Evolutionary conservation across 2,329 filamentous ascomycete genomes (phyloP).

Genomic region (Curvularia eragrostidis): DNA sequence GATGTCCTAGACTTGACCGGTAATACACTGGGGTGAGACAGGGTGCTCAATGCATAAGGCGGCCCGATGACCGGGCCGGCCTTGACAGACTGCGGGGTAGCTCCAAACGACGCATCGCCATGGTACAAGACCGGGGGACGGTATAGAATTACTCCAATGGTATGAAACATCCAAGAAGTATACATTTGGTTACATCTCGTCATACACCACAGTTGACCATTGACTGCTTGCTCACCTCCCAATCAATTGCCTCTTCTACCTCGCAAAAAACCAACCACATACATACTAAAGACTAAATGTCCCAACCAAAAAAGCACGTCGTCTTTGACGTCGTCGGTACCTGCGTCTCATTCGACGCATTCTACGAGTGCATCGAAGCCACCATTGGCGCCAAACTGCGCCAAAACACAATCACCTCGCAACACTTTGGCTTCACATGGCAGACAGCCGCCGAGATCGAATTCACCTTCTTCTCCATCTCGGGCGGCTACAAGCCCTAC

Average conservation of each 20-base stretch:
- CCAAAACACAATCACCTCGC: conserved; percentile 10
- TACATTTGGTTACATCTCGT: background rate
- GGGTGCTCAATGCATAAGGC: background rate
- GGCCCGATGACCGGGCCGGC: conserved; percentile 6
- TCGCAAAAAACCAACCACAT: background rate
- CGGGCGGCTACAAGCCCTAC: conserved; percentile 17
- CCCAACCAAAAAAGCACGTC: conserved; percentile 13
- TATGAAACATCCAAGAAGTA: background rate
- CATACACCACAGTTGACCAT: background rate
- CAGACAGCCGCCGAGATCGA: conserved; percentile 23
- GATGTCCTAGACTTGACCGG: background rate
- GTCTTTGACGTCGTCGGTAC: conserved; percentile 23
- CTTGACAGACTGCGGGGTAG: background rate
- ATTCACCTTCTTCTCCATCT: conserved; percentile 24
- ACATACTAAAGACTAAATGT: background rate
- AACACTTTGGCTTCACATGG: conserved; percentile 23
- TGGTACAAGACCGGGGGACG: background rate
- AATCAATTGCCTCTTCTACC: background rate
- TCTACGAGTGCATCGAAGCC: conserved; percentile 18
- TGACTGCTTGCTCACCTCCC: background rate
- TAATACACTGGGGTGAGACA: background rate
- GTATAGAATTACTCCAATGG: background rate
- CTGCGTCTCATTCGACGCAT: conserved; percentile 22
- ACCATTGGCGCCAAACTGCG: conserved; percentile 16
- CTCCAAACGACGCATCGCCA: background rate